Conservation (phyloP, 345 rosid genomes). For the Trapa bicornis region DNA sequence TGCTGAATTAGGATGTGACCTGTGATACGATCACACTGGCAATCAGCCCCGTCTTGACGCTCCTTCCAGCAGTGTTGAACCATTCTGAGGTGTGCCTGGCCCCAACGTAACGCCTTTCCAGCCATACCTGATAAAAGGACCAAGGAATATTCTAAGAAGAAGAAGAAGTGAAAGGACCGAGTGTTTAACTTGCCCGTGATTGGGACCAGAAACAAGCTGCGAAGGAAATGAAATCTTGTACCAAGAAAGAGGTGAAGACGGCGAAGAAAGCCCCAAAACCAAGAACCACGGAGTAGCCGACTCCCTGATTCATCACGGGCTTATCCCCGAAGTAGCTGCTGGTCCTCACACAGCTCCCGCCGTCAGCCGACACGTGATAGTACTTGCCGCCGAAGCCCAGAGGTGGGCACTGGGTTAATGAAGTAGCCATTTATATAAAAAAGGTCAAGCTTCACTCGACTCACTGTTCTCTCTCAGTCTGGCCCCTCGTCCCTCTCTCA, state of each 20-base stretch:
- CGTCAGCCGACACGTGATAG: constrained; percentile 26
- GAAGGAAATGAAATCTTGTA: constrained; percentile 2
- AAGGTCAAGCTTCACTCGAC: neutral
- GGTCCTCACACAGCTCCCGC: constrained; percentile 43
- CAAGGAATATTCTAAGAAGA: neutral
- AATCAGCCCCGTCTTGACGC: constrained; percentile 87
- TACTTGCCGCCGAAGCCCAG: constrained; percentile 57
- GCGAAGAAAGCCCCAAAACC: constrained; percentile 95
- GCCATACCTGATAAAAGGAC: constrained; percentile 49
- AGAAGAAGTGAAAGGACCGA: too few species aligned
- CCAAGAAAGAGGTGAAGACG: constrained; percentile 75
- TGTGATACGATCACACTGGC: constrained; percentile 92
- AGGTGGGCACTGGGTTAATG: constrained; percentile 46
- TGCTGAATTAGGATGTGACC: constrained; percentile 17
- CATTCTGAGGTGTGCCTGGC: constrained; percentile 82
- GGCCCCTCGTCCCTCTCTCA: too few species aligned
- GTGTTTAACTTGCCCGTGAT: too few species aligned
- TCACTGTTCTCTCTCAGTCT: neutral
- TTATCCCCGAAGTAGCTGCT: constrained; percentile 61
- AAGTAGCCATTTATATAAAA: neutral
- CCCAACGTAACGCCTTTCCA: constrained; percentile 81
- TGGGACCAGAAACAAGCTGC: too few species aligned
- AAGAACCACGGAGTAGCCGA: constrained; percentile 75
- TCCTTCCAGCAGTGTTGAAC: constrained; percentile 98
- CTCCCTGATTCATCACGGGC: constrained; percentile 58